phyloP scores from a whole-genome alignment of 805 yeast species.

The Cyberlindnera amylophila region DNA sequence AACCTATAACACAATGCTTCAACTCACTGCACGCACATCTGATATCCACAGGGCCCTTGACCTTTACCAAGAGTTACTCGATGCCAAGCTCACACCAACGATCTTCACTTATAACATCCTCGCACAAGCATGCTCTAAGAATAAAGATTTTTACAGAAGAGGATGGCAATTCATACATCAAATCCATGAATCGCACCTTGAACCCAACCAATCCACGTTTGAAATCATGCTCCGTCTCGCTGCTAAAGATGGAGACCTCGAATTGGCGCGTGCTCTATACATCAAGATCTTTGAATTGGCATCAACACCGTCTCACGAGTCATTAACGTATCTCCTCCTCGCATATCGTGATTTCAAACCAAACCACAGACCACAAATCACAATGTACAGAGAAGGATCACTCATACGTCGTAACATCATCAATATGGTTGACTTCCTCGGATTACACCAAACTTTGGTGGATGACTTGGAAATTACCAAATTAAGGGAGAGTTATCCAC shows the following conservation, averaged over 20 bases:
- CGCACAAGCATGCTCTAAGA: slow-evolving; percentile 64
- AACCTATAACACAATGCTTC: slow-evolving; percentile 70
- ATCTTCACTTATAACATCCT: slow-evolving; percentile 48
- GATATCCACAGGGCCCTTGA: slow-evolving; percentile 75
- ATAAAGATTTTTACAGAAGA: slow-evolving; percentile 40
- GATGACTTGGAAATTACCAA: slow-evolving; percentile 16
- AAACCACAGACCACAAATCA: slow-evolving; percentile 32
- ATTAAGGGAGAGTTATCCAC: slow-evolving; percentile 39
- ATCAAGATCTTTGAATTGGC: slow-evolving; percentile 39
- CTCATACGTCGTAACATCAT: slow-evolving; percentile 44
- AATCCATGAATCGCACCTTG: slow-evolving; percentile 44
- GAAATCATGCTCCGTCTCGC: slow-evolving; percentile 72
- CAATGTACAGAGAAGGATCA: slow-evolving; percentile 43
- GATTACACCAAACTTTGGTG: slow-evolving; percentile 21
- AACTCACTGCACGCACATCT: slow-evolving; percentile 56
- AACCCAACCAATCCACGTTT: slow-evolving; percentile 43
- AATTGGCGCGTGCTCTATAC: slow-evolving; percentile 66
- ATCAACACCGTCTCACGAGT: slow-evolving; percentile 12
- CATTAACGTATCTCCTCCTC: slow-evolving; percentile 37
- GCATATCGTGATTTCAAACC: slow-evolving; percentile 43
- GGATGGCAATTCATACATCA: slow-evolving; percentile 82
- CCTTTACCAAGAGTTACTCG: slow-evolving; percentile 66
- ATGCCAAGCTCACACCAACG: slow-evolving; percentile 34
- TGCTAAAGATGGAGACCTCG: slow-evolving; percentile 76
- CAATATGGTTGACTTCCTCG: slow-evolving; percentile 36